Evolutionary conservation across 1,284 basidiomycete species (phyloP), one percentile per base, ranked within the genome.

Genomic region (Calocybe gambosa): DNA sequence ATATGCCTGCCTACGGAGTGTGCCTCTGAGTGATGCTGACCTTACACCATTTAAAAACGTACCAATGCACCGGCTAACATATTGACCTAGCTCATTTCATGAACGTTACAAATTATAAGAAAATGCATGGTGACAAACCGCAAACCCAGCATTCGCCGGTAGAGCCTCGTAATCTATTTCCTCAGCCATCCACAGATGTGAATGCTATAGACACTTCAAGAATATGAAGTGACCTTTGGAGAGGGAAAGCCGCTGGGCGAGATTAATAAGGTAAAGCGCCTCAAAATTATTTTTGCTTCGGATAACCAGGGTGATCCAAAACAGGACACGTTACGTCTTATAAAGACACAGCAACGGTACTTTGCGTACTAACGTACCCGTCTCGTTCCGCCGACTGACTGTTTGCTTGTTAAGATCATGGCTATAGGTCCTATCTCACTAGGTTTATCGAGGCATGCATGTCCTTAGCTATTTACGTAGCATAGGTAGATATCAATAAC

Each of bases 31-130:
- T 26, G 12, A 23, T 1, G 8, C 3, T 16, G 15, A 3, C n/a
- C 31, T 15, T 13, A 20, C 25, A 23, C 2, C 29, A 20, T 3
- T 16, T 21, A 41, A 51, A 50, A 47, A 75, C 89, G 70, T 62
- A 93, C 91, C 65, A 99, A 71, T 39, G 93, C 93, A 47, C 96
- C 96, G 20, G 96, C 96, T 60, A 93, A 71, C 96, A 99, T 99
- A 69, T 94, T 96, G 55, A 96, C 89, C 85, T 88, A 43, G 39
- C 42, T 42, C 39, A 29, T 39, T 42, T 20, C 20, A 35, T 37
- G 35, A 41, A 39, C 37, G 40, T 12, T 16, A 13, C 16, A 12
- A 23, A 21, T 7, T 43, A 29, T 16, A 25, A 45, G 18, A 41
- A 25, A 13, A 34, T 15, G 15, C 45, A 23, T 28, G 25, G 15